Percentiles rank a stretch among this genome's conserved stretches.
phyloP scores from a whole-genome alignment of 495 filamentous ascomycete genomes.

The Stereocaulon alpinum region DNA sequence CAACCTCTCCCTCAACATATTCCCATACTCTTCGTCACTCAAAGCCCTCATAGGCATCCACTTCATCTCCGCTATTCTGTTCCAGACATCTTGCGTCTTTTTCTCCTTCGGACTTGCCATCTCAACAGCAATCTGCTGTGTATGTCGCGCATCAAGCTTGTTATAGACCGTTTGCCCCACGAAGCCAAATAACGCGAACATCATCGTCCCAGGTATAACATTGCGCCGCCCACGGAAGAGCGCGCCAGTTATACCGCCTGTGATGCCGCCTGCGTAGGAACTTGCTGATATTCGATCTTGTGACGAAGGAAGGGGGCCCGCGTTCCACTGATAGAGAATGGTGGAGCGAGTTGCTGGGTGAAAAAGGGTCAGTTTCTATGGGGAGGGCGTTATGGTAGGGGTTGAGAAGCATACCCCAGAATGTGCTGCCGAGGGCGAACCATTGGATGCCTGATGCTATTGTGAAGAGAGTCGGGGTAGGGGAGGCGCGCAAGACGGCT shows the following conservation, averaged over 20 bases:
- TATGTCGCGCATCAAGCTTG: conserved; percentile 34
- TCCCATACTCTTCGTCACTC: conserved; percentile 68
- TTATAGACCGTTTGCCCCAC: conserved; percentile 51
- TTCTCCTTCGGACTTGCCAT: neutral
- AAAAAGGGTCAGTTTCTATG: neutral
- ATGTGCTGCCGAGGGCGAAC: conserved; percentile 65
- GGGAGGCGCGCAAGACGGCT: conserved; percentile 55
- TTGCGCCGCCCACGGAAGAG: conserved; percentile 44
- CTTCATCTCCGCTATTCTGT: conserved; percentile 50
- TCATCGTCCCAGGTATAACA: conserved; percentile 48
- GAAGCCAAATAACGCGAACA: conserved; percentile 54
- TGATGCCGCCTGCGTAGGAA: conserved; percentile 55
- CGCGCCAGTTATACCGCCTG: conserved; percentile 53
- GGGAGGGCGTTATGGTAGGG: neutral
- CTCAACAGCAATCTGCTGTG: conserved; percentile 16
- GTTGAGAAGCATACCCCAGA: conserved; percentile 48
- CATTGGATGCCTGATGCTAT: conserved; percentile 66
- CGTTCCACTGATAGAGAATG: conserved; percentile 27
- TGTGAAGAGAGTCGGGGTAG: conserved; percentile 58
- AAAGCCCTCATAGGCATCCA: conserved; percentile 75
- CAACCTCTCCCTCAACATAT: conserved; percentile 65
- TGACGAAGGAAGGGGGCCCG: conserved; percentile 25
- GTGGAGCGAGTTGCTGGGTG: conserved; percentile 29
- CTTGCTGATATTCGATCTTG: conserved; percentile 52
- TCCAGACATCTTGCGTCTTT: conserved; percentile 24